These are phyloP conservation scores for Hortiboletus flavorubellus DNA, from an alignment of 768 basidiomycete species.

Conservation along the genomic window DNA sequence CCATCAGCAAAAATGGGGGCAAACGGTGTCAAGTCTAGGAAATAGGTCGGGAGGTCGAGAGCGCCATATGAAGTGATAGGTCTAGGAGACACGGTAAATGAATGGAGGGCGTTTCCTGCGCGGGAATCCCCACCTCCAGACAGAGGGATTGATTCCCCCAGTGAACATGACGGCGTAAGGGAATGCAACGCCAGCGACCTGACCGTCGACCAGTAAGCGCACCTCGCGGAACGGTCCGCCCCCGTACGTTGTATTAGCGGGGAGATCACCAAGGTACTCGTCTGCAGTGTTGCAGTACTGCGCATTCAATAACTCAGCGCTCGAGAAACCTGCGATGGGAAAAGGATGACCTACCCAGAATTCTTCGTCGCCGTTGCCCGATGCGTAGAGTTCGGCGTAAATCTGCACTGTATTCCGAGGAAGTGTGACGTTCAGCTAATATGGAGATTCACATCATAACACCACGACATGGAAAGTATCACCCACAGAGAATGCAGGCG, in stretches of 20 bases:
- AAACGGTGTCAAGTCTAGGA: conserved; percentile 76
- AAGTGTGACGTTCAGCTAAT: conserved; percentile 62
- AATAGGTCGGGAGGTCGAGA: conserved; percentile 74
- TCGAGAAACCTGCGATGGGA: neutral
- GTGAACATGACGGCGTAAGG: conserved; percentile 67
- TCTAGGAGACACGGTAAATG: conserved; percentile 28
- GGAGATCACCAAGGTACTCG: conserved; percentile 53
- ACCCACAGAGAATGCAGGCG: conserved; percentile 65
- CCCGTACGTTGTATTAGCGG: conserved; percentile 42
- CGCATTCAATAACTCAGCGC: neutral
- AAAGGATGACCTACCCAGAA: conserved; percentile 60
- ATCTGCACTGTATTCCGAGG: conserved; percentile 66
- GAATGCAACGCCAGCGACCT: conserved; percentile 53
- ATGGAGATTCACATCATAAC: neutral
- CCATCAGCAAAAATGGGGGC: conserved; percentile 67
- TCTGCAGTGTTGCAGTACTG: conserved; percentile 71
- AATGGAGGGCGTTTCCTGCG: neutral
- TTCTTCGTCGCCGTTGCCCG: conserved; percentile 63
- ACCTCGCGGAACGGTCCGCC: conserved; percentile 62
- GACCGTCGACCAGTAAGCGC: conserved; percentile 54
- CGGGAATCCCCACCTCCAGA: conserved; percentile 54
- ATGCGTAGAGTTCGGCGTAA: conserved; percentile 71
- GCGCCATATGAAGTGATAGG: conserved; percentile 78
- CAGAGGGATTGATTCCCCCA: conserved; percentile 64
- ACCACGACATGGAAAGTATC: neutral